A percentile compares a stretch with the other conserved stretches of the same genome.
phyloP scores from a whole-genome alignment of 768 basidiomycete genomes.

The Paxillus ammoniavirescens region DNA sequence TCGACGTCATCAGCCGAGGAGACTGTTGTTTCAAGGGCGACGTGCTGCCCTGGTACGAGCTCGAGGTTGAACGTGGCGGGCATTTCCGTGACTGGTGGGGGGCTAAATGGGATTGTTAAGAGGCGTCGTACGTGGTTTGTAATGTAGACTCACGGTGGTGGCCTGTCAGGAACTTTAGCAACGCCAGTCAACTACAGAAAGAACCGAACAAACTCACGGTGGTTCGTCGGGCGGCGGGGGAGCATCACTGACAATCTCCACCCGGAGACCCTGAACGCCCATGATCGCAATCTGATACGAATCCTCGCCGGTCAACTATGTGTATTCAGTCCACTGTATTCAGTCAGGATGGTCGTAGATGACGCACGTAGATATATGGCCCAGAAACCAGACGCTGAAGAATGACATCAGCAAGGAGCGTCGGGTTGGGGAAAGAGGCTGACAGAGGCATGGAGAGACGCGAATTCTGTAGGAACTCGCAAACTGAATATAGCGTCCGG shows the following conservation, averaged over 20 bases:
- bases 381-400: constrained; percentile 73
- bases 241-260: constrained; percentile 83
- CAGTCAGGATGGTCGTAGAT: constrained; percentile 13
- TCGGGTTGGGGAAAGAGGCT: constrained; percentile 28
- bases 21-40: constrained; percentile 77
- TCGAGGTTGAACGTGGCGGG: constrained; percentile 83
- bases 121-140: constrained; percentile 12
- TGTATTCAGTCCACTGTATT: constrained; percentile 18
- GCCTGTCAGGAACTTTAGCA: constrained; percentile 29
- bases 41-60: constrained; percentile 72
- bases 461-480: constrained; percentile 85
- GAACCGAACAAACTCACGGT: constrained; percentile 52
- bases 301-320: constrained; percentile 77
- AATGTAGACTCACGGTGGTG: constrained; percentile 46
- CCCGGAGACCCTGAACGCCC: constrained; percentile 77
- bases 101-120: constrained; percentile 31
- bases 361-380: constrained; percentile 77
- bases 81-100: constrained; percentile 82
- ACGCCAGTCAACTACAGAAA: neutral
- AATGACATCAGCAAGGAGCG: constrained; percentile 22
- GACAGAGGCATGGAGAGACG: constrained; percentile 81
- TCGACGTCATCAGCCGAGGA: constrained; percentile 79
- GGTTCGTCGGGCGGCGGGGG: constrained; percentile 85
- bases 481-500: constrained; percentile 74
- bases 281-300: constrained; percentile 88